These are phyloP conservation scores for Terana coerulea DNA, from an alignment of 768 basidiomycete genomes.

Conservation along the genomic window DNA sequence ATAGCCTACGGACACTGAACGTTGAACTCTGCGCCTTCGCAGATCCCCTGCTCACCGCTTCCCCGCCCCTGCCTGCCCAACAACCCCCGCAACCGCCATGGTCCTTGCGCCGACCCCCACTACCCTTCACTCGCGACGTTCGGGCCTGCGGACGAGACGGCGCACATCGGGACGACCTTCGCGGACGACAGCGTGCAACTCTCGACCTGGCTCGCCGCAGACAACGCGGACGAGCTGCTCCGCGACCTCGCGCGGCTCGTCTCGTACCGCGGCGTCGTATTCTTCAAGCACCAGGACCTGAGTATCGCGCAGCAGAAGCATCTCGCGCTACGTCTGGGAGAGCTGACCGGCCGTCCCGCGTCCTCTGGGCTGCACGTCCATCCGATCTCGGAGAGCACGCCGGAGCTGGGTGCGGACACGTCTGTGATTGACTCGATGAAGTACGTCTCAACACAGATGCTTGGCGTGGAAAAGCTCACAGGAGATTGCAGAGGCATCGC, in stretches of 20 bases:
- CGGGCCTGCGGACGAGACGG: slow-evolving; percentile 29
- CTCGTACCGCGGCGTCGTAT: slow-evolving; percentile 59
- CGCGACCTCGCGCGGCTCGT: slow-evolving; percentile 51
- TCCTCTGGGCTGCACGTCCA: slow-evolving; percentile 51
- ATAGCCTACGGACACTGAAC: too few relatives aligned
- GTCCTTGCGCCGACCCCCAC: slow-evolving; percentile 3
- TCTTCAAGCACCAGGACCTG: slow-evolving; percentile 56
- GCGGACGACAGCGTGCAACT: slow-evolving; percentile 40
- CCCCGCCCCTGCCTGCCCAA: too few relatives aligned
- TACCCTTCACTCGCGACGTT: slow-evolving; percentile 2
- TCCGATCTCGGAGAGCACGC: slow-evolving; percentile 46
- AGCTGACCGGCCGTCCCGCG: slow-evolving; percentile 44
- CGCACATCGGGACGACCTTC: slow-evolving; percentile 56
- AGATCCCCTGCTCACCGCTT: too few relatives aligned
- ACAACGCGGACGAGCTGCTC: slow-evolving; percentile 47
- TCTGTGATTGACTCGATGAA: slow-evolving; percentile 46
- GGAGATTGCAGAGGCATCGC: slow-evolving; percentile 34
- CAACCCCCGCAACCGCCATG: slow-evolving; percentile 9
- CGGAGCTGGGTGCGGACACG: slow-evolving; percentile 51
- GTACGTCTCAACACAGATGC: too few relatives aligned
- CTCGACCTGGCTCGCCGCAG: slow-evolving; percentile 38
- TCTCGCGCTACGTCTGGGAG: slow-evolving; percentile 46
- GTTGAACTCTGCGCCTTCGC: too few relatives aligned
- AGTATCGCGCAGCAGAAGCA: slow-evolving; percentile 45
- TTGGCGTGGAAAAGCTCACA: too few relatives aligned